These are phyloP conservation scores for Alternaria gaisen DNA, from an alignment of 2,329 filamentous ascomycete genomes.

Conservation along the genomic window DNA sequence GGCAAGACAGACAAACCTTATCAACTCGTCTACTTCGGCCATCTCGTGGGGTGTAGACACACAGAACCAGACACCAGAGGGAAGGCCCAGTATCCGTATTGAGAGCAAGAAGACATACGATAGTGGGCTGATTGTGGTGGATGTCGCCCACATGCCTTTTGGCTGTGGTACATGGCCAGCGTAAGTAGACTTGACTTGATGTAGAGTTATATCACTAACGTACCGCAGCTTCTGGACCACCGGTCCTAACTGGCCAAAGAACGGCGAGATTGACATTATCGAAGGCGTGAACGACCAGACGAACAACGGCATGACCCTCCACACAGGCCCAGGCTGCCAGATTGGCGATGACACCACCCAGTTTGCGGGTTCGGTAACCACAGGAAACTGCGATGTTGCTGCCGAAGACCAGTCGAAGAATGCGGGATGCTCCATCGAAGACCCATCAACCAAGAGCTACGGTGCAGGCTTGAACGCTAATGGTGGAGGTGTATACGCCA, in stretches of 20 bases:
- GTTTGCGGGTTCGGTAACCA: constrained; percentile 60
- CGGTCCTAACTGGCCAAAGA: constrained; percentile 43
- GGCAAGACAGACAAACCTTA: constrained; percentile 53
- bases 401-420: constrained; percentile 51
- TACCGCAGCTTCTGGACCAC: constrained; percentile 43
- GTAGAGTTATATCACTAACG: constrained; percentile 16
- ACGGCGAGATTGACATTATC: constrained; percentile 61
- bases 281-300: constrained; percentile 57
- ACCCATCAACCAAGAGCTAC: constrained; percentile 54
- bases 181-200: constrained; percentile 22
- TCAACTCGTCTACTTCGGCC: constrained; percentile 45
- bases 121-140: constrained; percentile 58
- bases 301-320: constrained; percentile 58
- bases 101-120: constrained; percentile 58
- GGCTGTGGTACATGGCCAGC: constrained; percentile 64
- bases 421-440: constrained; percentile 55
- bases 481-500: constrained; percentile 58
- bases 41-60: constrained; percentile 60
- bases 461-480: constrained; percentile 63
- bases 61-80: constrained; percentile 48
- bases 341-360: constrained; percentile 50
- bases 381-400: constrained; percentile 60
- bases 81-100: constrained; percentile 58
- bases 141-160: constrained; percentile 62
- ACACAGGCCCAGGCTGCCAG: constrained; percentile 56